Evolutionary conservation across 1,284 basidiomycete species (phyloP), one percentile per base, ranked within the genome.

Genomic region (Sporisorium graminicola): DNA sequence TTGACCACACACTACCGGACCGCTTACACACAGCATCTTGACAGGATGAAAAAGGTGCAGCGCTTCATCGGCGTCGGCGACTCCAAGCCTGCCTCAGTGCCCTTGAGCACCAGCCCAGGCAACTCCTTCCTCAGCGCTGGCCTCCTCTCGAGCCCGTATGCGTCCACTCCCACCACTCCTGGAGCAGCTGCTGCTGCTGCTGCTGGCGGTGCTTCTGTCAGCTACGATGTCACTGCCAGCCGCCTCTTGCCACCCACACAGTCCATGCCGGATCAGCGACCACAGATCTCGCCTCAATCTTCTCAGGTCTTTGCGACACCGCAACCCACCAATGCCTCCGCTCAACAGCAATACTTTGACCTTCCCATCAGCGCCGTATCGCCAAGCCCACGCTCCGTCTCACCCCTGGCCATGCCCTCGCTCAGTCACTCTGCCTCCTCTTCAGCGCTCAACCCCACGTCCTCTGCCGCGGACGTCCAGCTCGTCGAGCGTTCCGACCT

Each of bases 401-500:
- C 69, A 26, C 69, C 69, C 5, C 22, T 66, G 7, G 58, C 43
- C 0, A 54, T 49, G 20, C 58, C 54, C 27, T 35, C 33, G 0
- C 43, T 59, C 18, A 54, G 53, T 24, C 53, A 63, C 40, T 27
- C 51, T 20, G 55, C 54, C 37, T 43, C 57, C 44, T 24, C 26
- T 3, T 37, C 67, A n/a, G 57, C 58, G n/a, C 37, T 46, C 53
- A 22, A 40, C 22, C 13, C 56, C 6, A n/a, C 35, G 9, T 8
- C 27, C 26, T 16, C 47, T 24, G 16, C 37, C 20, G 26, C 37
- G 18, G 60, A 53, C 12, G 35, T 55, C 43, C 58, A 40, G 18
- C 53, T 65, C 20, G 69, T 85, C 29, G 83, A 85, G 27, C 69
- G 83, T 20, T 59, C 65, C 20, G 82, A 83, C 16, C 70, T 85